Evolutionary conservation across 2,329 filamentous ascomycete species (phyloP).

Genomic region (Neocatenulostroma microsporum): DNA sequence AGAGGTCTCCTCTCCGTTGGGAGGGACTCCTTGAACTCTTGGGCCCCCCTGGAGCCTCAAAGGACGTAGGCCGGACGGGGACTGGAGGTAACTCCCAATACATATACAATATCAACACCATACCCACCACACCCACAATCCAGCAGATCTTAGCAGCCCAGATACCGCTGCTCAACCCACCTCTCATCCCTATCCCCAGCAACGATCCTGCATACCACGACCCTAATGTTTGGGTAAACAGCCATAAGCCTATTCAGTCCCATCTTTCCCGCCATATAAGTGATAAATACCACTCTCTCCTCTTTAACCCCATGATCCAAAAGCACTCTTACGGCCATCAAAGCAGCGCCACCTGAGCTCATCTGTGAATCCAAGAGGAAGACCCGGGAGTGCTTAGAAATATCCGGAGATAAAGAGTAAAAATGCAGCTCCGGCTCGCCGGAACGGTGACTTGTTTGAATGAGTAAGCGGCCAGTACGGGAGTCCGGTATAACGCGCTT

Average conservation of each 20-base stretch:
- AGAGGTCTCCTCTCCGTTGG: no score
- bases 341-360: conserved; percentile 72
- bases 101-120: no score
- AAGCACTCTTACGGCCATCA: conserved; percentile 96
- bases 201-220: conserved; percentile 79
- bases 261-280: conserved; percentile 77
- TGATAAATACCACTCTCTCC: conserved; percentile 82
- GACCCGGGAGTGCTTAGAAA: conserved; percentile 68
- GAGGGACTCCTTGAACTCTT: no score
- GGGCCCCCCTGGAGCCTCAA: no score
- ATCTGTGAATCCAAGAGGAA: conserved; percentile 89
- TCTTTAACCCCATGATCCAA: conserved; percentile 86
- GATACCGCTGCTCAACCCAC: conserved; percentile 85
- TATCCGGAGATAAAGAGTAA: conserved; percentile 66
- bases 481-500: conserved; percentile 90
- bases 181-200: conserved; percentile 74
- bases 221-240: conserved; percentile 79
- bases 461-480: conserved; percentile 77
- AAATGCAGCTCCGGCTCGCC: conserved; percentile 93
- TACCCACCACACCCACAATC: no score
- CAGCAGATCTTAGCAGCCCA: conserved; percentile 77
- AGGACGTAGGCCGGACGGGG: no score
- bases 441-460: conserved; percentile 72
- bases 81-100: no score
- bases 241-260: conserved; percentile 78